Evolutionary conservation across 2,329 filamentous ascomycete species (phyloP).

Genomic region (Aspergillus vadensis): DNA sequence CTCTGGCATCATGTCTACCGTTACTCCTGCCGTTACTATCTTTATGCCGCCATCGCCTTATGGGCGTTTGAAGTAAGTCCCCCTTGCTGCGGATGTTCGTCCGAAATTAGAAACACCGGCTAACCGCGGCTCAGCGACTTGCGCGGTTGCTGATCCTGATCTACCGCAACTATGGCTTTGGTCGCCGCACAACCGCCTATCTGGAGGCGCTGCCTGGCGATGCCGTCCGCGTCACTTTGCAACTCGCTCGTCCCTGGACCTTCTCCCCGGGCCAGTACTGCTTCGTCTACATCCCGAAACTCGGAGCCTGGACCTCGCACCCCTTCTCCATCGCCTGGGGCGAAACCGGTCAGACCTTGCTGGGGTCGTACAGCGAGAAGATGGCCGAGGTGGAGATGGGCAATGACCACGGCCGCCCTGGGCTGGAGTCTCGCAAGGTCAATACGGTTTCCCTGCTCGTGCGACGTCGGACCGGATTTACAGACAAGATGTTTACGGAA

Average conservation of each 20-base stretch:
- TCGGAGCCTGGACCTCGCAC: conserved; percentile 71
- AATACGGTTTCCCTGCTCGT: conserved; percentile 76
- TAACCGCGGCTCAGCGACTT: conserved; percentile 44
- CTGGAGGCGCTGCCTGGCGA: conserved; percentile 70
- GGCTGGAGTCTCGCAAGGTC: conserved; percentile 36
- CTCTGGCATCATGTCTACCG: conserved; percentile 76
- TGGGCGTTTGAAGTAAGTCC: conserved; percentile 67
- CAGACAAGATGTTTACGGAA: conserved; percentile 72
- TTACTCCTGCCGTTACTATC: conserved; percentile 70
- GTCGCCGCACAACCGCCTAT: conserved; percentile 64
- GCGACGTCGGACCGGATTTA: conserved; percentile 83
- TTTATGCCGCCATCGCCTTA: conserved; percentile 71
- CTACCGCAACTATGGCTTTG: conserved; percentile 60
- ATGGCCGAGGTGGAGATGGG: conserved; percentile 48
- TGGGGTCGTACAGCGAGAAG: background rate
- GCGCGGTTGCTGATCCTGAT: conserved; percentile 63
- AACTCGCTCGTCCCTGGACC: conserved; percentile 65
- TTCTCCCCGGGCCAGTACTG: conserved; percentile 71
- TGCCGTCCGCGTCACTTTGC: conserved; percentile 67
- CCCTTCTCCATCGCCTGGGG: conserved; percentile 79
- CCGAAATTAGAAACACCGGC: background rate
- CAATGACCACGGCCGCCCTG: conserved; percentile 35
- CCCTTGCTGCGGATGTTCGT: background rate
- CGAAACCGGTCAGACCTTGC: conserved; percentile 48
- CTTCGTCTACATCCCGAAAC: conserved; percentile 68